Evolutionary conservation across 495 filamentous ascomycete species (phyloP).

Genomic region (Glarea lozoyensis): DNA sequence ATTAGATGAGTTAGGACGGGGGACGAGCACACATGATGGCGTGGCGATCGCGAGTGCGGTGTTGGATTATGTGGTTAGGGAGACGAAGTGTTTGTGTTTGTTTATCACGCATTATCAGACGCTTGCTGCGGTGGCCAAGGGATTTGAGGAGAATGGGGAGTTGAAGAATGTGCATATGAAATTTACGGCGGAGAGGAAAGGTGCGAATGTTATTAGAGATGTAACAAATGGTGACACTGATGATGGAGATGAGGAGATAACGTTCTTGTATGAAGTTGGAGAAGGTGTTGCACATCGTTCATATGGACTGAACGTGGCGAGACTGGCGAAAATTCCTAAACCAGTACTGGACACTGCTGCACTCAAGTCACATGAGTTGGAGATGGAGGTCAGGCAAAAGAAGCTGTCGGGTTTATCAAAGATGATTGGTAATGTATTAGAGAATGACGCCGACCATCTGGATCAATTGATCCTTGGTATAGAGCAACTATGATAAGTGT

Average conservation of each 20-base stretch:
- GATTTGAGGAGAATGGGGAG: conserved; percentile 49
- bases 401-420: conserved; percentile 37
- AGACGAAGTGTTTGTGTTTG: conserved; percentile 65
- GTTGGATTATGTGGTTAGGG: conserved; percentile 70
- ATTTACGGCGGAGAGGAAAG: conserved; percentile 19
- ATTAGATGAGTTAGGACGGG: conserved; percentile 90
- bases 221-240: not conserved
- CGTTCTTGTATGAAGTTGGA: conserved; percentile 74
- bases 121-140: conserved; percentile 69
- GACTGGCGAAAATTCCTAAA: conserved; percentile 72
- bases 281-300: conserved; percentile 87
- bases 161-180: conserved; percentile 38
- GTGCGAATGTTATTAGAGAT: not conserved
- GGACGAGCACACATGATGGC: conserved; percentile 90
- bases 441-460: conserved; percentile 6
- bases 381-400: conserved; percentile 58
- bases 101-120: conserved; percentile 98
- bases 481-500: conserved; percentile 10
- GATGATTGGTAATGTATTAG: conserved; percentile 33
- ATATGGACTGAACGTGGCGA: conserved; percentile 90
- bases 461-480: conserved; percentile 19
- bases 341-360: conserved; percentile 69
- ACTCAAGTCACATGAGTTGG: conserved; percentile 70
- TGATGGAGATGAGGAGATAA: conserved; percentile 40
- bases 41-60: conserved; percentile 94